Evolutionary conservation across 2,329 filamentous ascomycete species (phyloP), one percentile per base, ranked within the genome.

Genomic region (Pseudogymnoascus sp.): DNA sequence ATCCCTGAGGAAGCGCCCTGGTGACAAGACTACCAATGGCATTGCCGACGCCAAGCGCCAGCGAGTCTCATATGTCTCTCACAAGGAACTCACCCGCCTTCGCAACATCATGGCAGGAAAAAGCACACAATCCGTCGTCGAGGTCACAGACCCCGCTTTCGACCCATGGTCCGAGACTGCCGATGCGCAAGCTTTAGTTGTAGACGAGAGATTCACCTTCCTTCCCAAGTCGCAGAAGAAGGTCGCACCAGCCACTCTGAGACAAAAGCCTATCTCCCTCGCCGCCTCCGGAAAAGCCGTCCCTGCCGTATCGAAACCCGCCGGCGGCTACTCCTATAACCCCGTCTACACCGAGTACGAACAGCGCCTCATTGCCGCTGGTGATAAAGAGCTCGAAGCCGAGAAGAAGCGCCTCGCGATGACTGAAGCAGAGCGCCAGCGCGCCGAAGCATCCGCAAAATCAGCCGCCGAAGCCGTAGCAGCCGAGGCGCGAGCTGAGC

Each of bases 251-350:
- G 77, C 78, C 58, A 91, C 92, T 0, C 73, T 96, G 65, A 86
- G 86, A 67, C 81, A 88, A 61, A 82, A 87, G 37, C 89, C 94
- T 3, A 79, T 95, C 59, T 90, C 92, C 3, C 80, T 97, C 28
- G 82, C 89, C n/a, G 88, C 87, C 41, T 90, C 80, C 69, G 92
- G 91, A 35, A 95, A 92, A 72, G 73, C 81, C 0, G 78, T 95
- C 7, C 88, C 90, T 1, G 85, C 91, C 2, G 88, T 99, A 0
- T 79, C 81, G 63, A 88, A 85, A 68, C 94, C 94, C 1, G 81
- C 84, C 5, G 90, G 86, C 13, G 91, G 90, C 61, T 90, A 86
- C 72, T 95, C 90, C 67, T 99, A 99, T 76, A 99, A 99, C 71
- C 94, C 94, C 0, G 77, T 83, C 5, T 95, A 95, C 67, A 81